A percentile compares a stretch with the other conserved stretches of the same genome.
Conservation (phyloP, 83 land plant genomes). For the Picea abies region DNA sequence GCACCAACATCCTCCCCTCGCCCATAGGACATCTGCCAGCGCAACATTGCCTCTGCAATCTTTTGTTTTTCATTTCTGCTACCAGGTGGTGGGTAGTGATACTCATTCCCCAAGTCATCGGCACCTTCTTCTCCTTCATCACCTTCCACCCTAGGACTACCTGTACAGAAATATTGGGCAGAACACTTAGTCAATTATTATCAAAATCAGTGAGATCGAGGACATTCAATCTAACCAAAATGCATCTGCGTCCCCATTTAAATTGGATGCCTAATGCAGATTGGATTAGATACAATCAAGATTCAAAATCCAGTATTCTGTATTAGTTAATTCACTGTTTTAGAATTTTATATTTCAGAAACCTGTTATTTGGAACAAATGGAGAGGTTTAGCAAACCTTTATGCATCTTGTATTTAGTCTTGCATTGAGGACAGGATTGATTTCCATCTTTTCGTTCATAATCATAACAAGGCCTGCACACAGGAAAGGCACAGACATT, state of each 20-base stretch:
- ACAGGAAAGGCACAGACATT: slow-evolving; percentile 73
- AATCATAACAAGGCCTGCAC: slow-evolving; percentile 81
- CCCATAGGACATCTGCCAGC: slow-evolving; percentile 77
- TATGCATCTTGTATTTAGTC: slow-evolving; percentile 72
- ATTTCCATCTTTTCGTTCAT: slow-evolving; percentile 78
- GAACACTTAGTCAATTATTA: background rate
- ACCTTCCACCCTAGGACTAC: slow-evolving; percentile 81
- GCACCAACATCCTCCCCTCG: slow-evolving; percentile 54
- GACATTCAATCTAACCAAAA: background rate
- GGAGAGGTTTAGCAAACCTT: slow-evolving; percentile 33
- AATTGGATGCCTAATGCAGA: background rate
- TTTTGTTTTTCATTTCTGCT: slow-evolving; percentile 75
- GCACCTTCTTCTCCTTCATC: slow-evolving; percentile 68
- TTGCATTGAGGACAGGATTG: slow-evolving; percentile 84
- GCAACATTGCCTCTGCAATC: slow-evolving; percentile 77
- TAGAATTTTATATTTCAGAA: background rate
- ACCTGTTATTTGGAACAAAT: background rate
- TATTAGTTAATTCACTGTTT: background rate
- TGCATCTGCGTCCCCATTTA: background rate
- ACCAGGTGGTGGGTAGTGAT: slow-evolving; percentile 43
- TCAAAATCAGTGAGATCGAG: background rate
- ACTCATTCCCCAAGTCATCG: slow-evolving; percentile 68
- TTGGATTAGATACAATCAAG: background rate
- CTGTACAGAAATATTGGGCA: slow-evolving; percentile 28
- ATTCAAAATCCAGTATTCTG: background rate